These are phyloP conservation scores for Tetradesmus lagerheimii DNA, from an alignment of 139 green algal species.

Conservation along the genomic window DNA sequence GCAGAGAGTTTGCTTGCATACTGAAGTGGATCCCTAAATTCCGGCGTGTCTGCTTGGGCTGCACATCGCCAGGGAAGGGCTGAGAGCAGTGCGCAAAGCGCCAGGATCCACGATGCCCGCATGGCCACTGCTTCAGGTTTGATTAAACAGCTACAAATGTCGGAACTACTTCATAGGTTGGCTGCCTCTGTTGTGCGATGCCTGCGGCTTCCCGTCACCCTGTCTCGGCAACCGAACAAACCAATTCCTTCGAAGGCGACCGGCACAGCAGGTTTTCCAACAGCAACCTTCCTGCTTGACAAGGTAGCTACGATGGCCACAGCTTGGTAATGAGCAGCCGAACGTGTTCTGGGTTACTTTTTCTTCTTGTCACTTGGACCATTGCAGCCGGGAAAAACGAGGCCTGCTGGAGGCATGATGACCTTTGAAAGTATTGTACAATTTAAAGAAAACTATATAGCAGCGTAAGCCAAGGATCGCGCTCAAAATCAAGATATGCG, in stretches of 20 bases:
- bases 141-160: not conserved
- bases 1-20: slow-evolving; percentile 4
- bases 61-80: not conserved
- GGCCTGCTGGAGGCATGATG: too few relatives aligned
- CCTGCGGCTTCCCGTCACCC: not conserved
- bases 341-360: not conserved
- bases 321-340: not conserved
- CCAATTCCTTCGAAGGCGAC: not conserved
- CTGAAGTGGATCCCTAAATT: slow-evolving; percentile 19
- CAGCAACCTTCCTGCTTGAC: not conserved
- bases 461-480: too few relatives aligned
- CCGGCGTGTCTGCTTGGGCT: not conserved
- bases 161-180: not conserved
- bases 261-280: not conserved
- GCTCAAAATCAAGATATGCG: too few relatives aligned
- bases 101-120: not conserved
- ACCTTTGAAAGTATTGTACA: too few relatives aligned
- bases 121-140: not conserved
- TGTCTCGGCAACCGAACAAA: slow-evolving; percentile 5
- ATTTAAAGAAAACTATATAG: too few relatives aligned
- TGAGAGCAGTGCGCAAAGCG: not conserved
- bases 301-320: not conserved
- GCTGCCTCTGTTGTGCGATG: not conserved
- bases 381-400: not conserved
- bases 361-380: slow-evolving; percentile 2